Percentiles rank a stretch among this genome's conserved stretches.
Conservation (phyloP, 2,329 filamentous ascomycete species). For the Chrysoporthe deuterocubensis region DNA sequence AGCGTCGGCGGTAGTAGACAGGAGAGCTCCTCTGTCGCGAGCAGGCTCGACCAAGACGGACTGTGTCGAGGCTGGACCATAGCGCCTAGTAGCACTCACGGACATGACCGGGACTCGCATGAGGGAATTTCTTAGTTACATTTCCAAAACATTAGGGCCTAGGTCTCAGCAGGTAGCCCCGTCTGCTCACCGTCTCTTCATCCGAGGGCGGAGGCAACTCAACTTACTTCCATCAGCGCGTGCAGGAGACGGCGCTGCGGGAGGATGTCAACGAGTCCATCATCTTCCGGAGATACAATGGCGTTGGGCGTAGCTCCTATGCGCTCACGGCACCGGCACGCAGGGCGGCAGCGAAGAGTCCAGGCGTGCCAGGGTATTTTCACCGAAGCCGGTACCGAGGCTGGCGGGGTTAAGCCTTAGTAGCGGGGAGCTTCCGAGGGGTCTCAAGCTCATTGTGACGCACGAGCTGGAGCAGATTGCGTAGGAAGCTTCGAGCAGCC, state of each 20-base stretch:
- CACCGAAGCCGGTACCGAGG: conserved; percentile 5
- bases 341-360: background rate
- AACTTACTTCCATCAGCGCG: background rate
- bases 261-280: background rate
- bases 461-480: background rate
- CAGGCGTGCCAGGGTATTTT: background rate
- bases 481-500: background rate
- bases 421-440: background rate
- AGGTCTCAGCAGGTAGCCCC: background rate
- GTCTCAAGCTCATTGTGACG: background rate
- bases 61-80: background rate
- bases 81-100: background rate
- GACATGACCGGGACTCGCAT: background rate
- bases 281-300: background rate
- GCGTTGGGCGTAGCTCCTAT: background rate
- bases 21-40: background rate
- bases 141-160: background rate
- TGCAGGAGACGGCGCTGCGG: background rate
- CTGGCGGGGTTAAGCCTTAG: conserved; percentile 9
- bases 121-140: background rate
- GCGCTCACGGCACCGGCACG: background rate
- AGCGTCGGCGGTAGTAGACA: background rate
- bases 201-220: background rate
- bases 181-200: background rate
- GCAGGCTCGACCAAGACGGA: background rate